phyloP scores from a whole-genome alignment of 2,329 filamentous ascomycete species.

The Bipolaris bicolor region DNA sequence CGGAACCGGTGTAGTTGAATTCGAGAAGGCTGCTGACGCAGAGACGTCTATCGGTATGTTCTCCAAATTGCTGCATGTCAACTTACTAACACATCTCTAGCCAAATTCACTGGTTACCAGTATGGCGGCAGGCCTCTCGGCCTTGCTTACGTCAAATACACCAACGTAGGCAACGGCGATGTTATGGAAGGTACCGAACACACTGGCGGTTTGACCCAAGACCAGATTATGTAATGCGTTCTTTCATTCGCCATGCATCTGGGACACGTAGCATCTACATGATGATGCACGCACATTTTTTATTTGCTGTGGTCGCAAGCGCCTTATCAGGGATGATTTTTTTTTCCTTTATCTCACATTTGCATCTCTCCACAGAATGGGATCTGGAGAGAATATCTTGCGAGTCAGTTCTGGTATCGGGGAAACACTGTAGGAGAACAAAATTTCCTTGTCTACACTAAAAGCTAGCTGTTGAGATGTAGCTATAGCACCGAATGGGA shows the following conservation, averaged over 20 bases:
- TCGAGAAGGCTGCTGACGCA: conserved; percentile 80
- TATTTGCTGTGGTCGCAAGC: conserved; percentile 13
- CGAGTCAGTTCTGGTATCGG: conserved; percentile 14
- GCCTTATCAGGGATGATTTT: conserved; percentile 18
- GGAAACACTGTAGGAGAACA: conserved; percentile 23
- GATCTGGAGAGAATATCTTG: conserved; percentile 21
- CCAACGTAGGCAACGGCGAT: conserved; percentile 67
- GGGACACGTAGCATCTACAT: conserved; percentile 8
- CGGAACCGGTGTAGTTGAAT: conserved; percentile 95
- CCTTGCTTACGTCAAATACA: conserved; percentile 91
- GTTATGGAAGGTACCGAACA: conserved; percentile 83
- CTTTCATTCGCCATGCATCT: conserved; percentile 6
- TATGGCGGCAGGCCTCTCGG: conserved; percentile 95
- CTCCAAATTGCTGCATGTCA: not conserved
- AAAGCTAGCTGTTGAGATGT: conserved; percentile 30
- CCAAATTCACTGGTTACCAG: conserved; percentile 97
- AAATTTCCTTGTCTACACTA: conserved; percentile 47
- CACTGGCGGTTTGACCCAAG: conserved; percentile 79
- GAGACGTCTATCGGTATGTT: conserved; percentile 81
- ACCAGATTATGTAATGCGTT: conserved; percentile 85
- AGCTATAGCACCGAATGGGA: conserved; percentile 12
- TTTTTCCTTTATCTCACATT: conserved; percentile 23
- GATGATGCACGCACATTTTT: conserved; percentile 10
- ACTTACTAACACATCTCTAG: conserved; percentile 50
- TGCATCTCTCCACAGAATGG: conserved; percentile 28